Conservation (phyloP, 2,329 filamentous ascomycete genomes). For the Fusarium nelsonii region DNA sequence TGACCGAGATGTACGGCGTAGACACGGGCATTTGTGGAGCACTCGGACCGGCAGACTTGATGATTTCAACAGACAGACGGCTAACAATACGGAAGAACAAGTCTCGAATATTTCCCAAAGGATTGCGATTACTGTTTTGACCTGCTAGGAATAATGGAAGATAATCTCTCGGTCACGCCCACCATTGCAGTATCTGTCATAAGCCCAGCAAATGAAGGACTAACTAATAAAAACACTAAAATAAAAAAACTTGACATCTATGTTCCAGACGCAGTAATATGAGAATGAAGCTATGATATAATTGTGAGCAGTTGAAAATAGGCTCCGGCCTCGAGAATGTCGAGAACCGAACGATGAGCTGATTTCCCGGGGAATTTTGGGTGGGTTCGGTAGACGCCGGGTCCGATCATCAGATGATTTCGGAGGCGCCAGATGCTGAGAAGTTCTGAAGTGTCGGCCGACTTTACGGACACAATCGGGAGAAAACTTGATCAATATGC, state of each 20-base stretch:
- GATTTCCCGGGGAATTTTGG: slow-evolving; percentile 28
- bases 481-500: accelerated
- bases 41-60: not conserved
- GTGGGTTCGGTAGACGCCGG: slow-evolving; percentile 36
- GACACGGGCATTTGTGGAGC: slow-evolving; percentile 3
- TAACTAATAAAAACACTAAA: not conserved
- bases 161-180: not conserved
- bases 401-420: slow-evolving; percentile 31
- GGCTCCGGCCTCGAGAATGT: not conserved
- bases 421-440: not conserved
- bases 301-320: slow-evolving; percentile 7
- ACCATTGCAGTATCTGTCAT: too few relatives aligned
- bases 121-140: not conserved
- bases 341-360: slow-evolving; percentile 26
- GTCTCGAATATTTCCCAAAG: not conserved
- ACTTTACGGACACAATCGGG: not conserved
- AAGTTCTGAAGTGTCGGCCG: not conserved
- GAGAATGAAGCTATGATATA: not conserved
- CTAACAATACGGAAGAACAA: not conserved
- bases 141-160: not conserved
- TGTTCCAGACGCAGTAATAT: not conserved
- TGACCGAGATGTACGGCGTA: not conserved
- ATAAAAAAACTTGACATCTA: not conserved
- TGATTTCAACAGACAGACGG: not conserved
- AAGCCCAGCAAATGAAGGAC: too few relatives aligned